Conservation (phyloP, 2,329 filamentous ascomycete genomes). For the Pseudopyricularia cyperi region DNA sequence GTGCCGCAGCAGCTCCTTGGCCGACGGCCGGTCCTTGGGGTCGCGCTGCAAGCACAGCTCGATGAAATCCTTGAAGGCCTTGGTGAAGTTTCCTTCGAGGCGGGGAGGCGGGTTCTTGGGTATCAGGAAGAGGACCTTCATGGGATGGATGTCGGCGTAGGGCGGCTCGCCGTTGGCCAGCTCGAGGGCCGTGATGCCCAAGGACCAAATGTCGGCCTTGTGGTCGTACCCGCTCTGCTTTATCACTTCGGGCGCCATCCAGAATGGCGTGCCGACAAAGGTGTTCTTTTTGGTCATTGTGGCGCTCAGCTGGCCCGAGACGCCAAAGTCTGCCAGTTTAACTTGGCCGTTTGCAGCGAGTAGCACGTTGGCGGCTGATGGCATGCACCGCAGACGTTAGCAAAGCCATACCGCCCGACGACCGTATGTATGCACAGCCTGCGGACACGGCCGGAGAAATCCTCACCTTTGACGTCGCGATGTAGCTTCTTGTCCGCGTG, state of each 20-base stretch:
- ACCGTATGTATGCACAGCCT: not conserved
- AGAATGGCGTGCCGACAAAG: constrained; percentile 95
- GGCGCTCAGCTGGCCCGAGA: constrained; percentile 88
- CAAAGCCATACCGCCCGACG: not conserved
- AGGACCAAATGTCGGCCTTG: constrained; percentile 95
- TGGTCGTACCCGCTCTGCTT: constrained; percentile 97
- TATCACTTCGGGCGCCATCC: constrained; percentile 99
- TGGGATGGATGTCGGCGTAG: constrained; percentile 92
- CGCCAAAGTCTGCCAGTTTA: constrained; percentile 93
- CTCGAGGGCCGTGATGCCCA: constrained; percentile 89
- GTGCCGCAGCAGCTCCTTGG: constrained; percentile 76
- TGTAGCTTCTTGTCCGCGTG: constrained; percentile 95
- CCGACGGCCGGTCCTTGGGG: constrained; percentile 75
- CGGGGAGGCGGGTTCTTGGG: constrained; percentile 84
- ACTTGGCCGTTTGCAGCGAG: constrained; percentile 86
- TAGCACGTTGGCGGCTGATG: constrained; percentile 76
- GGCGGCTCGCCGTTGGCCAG: constrained; percentile 85
- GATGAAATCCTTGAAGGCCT: constrained; percentile 72
- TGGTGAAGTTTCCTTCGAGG: constrained; percentile 70
- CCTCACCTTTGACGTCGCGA: constrained; percentile 79
- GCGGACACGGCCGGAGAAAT: constrained; percentile 6
- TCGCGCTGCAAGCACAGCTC: constrained; percentile 78
- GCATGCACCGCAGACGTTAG: not conserved
- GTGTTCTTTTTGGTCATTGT: constrained; percentile 99
- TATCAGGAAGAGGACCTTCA: constrained; percentile 96